Conservation (phyloP, 371 early-diverging fungal genomes). For the Mucor racemosus region DNA sequence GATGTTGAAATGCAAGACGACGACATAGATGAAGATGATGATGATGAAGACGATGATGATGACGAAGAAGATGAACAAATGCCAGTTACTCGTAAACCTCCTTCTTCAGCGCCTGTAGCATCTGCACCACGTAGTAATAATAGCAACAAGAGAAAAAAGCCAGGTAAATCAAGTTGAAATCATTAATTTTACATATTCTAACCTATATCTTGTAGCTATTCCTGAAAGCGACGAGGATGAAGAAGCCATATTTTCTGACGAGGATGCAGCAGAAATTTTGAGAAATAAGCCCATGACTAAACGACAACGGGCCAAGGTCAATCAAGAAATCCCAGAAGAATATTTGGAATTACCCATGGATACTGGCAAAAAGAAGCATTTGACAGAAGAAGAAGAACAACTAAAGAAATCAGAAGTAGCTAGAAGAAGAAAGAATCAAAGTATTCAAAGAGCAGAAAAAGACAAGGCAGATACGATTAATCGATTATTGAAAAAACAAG, state of each 20-base stretch:
- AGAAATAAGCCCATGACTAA: conserved; percentile 66
- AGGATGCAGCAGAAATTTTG: conserved; percentile 51
- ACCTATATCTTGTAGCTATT: neutral
- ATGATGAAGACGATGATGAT: conserved; percentile 36
- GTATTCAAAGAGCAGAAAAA: conserved; percentile 76
- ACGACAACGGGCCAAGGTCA: conserved; percentile 71
- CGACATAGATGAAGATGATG: conserved; percentile 38
- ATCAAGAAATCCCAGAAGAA: conserved; percentile 58
- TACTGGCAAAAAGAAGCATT: conserved; percentile 61
- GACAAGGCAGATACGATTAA: conserved; percentile 81
- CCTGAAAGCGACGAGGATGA: conserved; percentile 17
- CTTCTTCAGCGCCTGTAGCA: neutral
- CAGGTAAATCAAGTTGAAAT: conserved; percentile 21
- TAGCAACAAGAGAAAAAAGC: conserved; percentile 34
- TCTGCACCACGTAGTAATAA: neutral
- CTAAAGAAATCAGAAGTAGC: conserved; percentile 75
- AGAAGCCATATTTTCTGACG: conserved; percentile 42
- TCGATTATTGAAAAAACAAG: conserved; percentile 75
- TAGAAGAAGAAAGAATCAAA: conserved; percentile 78
- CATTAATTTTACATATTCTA: neutral
- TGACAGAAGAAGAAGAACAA: conserved; percentile 73
- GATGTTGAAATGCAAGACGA: conserved; percentile 38
- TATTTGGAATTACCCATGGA: conserved; percentile 73
- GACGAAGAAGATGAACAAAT: conserved; percentile 37
- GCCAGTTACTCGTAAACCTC: conserved; percentile 16